Evolutionary conservation across 257 asterid species (phyloP), one percentile per base, ranked within the genome.

Genomic region (Anisodus tanguticus): DNA sequence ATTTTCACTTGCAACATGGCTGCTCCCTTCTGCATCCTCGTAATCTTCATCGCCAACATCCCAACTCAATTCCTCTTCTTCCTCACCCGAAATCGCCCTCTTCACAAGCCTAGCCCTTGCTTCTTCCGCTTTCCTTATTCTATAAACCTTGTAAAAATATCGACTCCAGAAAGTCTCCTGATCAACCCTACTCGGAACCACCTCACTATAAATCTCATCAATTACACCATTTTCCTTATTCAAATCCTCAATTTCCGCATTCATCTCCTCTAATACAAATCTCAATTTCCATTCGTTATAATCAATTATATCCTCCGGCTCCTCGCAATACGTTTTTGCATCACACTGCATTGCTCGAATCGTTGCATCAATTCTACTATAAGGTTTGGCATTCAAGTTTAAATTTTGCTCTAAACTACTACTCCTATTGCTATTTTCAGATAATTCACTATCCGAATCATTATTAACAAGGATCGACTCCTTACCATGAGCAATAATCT

Each of bases 51-150:
- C 97, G 4, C 91, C 98, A 9, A 93, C 86, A 86, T 94, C 99
- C 97, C 97, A 92, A 79, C 97, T 90, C 90, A 92, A 82, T 4
- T 92, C 97, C 91, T 93, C 98, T 77, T 93, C 98, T 31, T 86
- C 96, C 83, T 94, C 97, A 1, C 89, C 92, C 0, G 89, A 87
- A 11, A 91, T 92, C 1, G 94, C 97, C 58, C 92, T 83, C 55
- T 86, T 88, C 82, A 95, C 96, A 76, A 95, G 88, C 87, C 86
- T 89, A 22, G 84, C 85, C 9, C 98, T 90, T 0, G 92, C 92
- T 87, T 93, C 97, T 91, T 93, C 97, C 0, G 90, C 95, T 74
- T 88, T 89, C 90, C 88, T 88, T 31, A 91, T 89, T 87, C 87
- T 89, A 57, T 88, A 90, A 9, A 90, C 97, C 90, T 89, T 88